Conservation (phyloP, 169 alveolate species). For the Eimeria necatrix region DNA sequence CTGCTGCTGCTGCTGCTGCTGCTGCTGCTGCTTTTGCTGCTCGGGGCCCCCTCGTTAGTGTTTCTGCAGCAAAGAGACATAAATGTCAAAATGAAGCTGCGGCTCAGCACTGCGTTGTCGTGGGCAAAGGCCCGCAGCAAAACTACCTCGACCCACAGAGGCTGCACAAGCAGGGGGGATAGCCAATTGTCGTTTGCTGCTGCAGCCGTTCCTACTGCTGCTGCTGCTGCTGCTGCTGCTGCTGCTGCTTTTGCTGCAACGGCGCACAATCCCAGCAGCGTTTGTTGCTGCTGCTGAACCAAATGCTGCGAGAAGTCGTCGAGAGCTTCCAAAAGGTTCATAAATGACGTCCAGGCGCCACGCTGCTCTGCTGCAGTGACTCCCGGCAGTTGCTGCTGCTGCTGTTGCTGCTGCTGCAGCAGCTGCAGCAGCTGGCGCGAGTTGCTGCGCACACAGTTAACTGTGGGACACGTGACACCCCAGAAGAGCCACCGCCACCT, state of each 20-base stretch:
- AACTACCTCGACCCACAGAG: slow-evolving; percentile 54
- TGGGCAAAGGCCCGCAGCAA: slow-evolving; percentile 38
- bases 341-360: slow-evolving; percentile 32
- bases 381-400: neutral
- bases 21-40: neutral
- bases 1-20: neutral
- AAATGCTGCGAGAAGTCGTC: slow-evolving; percentile 70
- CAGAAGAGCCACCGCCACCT: slow-evolving; percentile 40
- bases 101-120: slow-evolving; percentile 58
- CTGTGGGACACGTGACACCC: neutral
- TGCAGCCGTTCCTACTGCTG: neutral
- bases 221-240: neutral
- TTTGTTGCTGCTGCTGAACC: slow-evolving; percentile 59
- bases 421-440: slow-evolving; percentile 38
- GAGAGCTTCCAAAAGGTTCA: slow-evolving; percentile 64
- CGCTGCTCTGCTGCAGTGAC: slow-evolving; percentile 32
- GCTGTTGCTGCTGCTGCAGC: neutral
- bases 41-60: neutral
- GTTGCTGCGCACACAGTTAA: slow-evolving; percentile 33
- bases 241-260: neutral
- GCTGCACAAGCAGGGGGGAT: slow-evolving; percentile 33
- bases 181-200: neutral
- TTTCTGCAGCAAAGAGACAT: neutral
- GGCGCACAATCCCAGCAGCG: slow-evolving; percentile 53
- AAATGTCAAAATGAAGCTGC: slow-evolving; percentile 12